phyloP scores from a whole-genome alignment of 306 rosid genomes.

The Cucurbita maxima region DNA sequence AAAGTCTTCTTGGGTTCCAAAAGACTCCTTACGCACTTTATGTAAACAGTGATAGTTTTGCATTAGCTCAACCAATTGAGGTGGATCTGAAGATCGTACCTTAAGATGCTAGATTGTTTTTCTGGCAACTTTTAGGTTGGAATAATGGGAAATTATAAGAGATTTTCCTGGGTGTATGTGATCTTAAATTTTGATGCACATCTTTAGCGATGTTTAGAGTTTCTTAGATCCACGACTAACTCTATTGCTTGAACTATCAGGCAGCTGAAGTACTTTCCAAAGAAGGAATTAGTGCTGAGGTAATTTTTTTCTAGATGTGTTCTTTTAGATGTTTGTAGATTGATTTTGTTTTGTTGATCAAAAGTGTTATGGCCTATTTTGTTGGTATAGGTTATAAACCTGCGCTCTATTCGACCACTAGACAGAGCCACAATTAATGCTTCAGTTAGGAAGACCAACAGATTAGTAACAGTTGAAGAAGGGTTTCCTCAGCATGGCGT shows the following conservation, averaged over 20 bases:
- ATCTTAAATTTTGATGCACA: background rate
- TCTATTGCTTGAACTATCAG: slow-evolving; percentile 29
- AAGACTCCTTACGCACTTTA: background rate
- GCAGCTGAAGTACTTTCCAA: slow-evolving; percentile 82
- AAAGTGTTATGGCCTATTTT: slow-evolving; percentile 3
- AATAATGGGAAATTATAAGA: background rate
- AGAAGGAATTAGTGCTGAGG: slow-evolving; percentile 98
- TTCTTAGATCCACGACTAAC: slow-evolving; percentile 9
- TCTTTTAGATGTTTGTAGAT: background rate
- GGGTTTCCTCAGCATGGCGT: slow-evolving; percentile 99
- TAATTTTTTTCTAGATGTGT: slow-evolving; percentile 13
- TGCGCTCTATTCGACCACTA: slow-evolving; percentile 89
- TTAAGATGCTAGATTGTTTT: background rate
- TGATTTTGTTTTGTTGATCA: slow-evolving; percentile 2
- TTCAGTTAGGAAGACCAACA: slow-evolving; percentile 91
- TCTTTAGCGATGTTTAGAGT: background rate
- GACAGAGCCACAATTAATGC: slow-evolving; percentile 83
- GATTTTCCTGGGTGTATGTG: background rate
- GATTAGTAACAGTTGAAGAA: slow-evolving; percentile 90
- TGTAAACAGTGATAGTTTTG: background rate
- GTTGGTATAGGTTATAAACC: slow-evolving; percentile 53
- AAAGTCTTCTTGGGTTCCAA: too few relatives aligned
- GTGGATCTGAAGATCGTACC: background rate
- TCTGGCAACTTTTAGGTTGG: background rate
- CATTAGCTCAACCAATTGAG: background rate